Conservation (phyloP, 345 rosid species). For the Populus tremula region DNA sequence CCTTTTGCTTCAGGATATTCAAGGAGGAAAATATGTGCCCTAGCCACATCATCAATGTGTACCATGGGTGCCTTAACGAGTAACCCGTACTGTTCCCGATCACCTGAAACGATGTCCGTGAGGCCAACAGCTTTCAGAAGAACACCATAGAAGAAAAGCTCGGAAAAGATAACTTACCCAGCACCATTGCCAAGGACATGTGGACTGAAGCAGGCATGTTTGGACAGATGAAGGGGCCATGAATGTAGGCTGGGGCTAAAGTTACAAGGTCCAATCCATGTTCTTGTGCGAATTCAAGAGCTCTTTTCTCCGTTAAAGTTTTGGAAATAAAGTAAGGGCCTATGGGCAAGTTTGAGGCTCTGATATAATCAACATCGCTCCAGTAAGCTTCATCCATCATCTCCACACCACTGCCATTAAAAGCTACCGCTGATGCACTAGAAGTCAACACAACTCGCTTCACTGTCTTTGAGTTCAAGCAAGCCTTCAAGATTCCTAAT, state of each 20-base stretch:
- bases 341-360: not conserved
- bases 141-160: not conserved
- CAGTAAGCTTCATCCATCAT: constrained; percentile 35
- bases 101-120: not conserved
- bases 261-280: constrained; percentile 40
- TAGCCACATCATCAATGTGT: constrained; percentile 46
- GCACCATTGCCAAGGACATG: constrained; percentile 18
- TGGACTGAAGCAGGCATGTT: constrained; percentile 25
- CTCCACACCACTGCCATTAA: constrained; percentile 1
- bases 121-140: not conserved
- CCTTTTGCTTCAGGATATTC: constrained; percentile 49
- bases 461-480: constrained; percentile 51
- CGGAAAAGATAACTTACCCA: constrained; percentile 14
- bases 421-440: constrained; percentile 24
- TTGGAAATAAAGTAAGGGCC: constrained; percentile 26
- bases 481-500: constrained; percentile 51
- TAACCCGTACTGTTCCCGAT: not conserved
- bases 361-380: constrained; percentile 29
- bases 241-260: constrained; percentile 22
- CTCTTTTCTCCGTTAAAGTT: constrained; percentile 32
- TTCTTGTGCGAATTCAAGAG: constrained; percentile 29
- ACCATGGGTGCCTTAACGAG: not conserved
- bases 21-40: constrained; percentile 49
- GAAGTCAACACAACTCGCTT: constrained; percentile 64
- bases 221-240: constrained; percentile 44